Percentiles rank a stretch among this genome's conserved stretches.
Conservation (phyloP, 345 rosid species). For the Anacardium occidentale region DNA sequence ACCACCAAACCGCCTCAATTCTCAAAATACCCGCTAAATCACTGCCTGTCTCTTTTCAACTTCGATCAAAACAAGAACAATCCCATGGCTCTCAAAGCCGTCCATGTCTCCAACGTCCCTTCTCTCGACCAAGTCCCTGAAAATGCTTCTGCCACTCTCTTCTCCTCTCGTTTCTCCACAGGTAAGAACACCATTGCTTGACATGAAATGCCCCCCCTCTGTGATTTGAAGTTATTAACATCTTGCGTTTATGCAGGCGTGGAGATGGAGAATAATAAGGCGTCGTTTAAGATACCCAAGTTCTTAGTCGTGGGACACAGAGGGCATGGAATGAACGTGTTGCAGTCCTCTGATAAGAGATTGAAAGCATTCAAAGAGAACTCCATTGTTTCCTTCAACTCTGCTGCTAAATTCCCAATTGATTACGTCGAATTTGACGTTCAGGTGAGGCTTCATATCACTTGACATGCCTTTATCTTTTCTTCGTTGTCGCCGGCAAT, state of each 20-base stretch:
- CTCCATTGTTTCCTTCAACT: slow-evolving; percentile 70
- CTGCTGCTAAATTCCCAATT: slow-evolving; percentile 66
- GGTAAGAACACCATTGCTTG: slow-evolving; percentile 15
- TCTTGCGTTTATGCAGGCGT: slow-evolving; percentile 26
- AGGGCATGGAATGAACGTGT: slow-evolving; percentile 84
- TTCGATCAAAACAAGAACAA: not conserved
- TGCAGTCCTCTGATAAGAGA: slow-evolving; percentile 62
- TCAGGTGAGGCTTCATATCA: slow-evolving; percentile 50
- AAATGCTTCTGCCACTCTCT: slow-evolving; percentile 40
- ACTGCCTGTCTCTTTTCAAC: no score
- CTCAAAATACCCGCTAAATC: not conserved
- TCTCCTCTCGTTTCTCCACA: slow-evolving; percentile 38
- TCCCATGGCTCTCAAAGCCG: slow-evolving; percentile 74
- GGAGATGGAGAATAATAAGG: slow-evolving; percentile 30
- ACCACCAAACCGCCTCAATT: not conserved
- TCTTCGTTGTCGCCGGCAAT: not conserved
- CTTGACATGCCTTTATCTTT: not conserved
- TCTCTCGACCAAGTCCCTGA: slow-evolving; percentile 64
- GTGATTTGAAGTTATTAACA: not conserved
- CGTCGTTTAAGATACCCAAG: slow-evolving; percentile 46
- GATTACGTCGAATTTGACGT: slow-evolving; percentile 97
- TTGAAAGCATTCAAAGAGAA: slow-evolving; percentile 73
- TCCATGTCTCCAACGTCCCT: slow-evolving; percentile 80
- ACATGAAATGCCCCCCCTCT: not conserved
- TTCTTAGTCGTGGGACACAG: slow-evolving; percentile 84